Conservation (phyloP, 2,329 filamentous ascomycete genomes). For the Trichophyton schoenleinii region DNA sequence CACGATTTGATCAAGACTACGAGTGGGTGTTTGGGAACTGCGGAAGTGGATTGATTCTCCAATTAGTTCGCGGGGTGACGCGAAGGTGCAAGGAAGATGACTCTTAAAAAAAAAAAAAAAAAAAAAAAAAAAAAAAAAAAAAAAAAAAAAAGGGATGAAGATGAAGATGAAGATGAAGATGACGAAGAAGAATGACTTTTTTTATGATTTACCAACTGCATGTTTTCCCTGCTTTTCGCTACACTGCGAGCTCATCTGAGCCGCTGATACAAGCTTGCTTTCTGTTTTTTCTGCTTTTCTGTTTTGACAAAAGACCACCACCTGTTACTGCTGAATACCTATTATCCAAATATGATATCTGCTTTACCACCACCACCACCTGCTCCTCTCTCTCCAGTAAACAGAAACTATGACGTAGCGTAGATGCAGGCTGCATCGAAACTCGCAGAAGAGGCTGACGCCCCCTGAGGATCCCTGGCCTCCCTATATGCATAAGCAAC, state of each 20-base stretch:
- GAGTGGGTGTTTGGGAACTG: background rate
- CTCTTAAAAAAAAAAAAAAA: background rate
- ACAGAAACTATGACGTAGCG: background rate
- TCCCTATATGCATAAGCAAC: too few species aligned
- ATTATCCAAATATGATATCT: background rate
- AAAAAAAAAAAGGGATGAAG: background rate
- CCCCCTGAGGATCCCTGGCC: too few species aligned
- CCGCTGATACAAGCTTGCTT: background rate
- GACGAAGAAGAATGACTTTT: background rate
- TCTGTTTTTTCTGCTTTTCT: background rate
- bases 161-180: background rate
- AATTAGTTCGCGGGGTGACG: background rate
- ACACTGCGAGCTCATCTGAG: background rate
- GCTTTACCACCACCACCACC: background rate
- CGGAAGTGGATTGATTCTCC: slow-evolving; percentile 1
- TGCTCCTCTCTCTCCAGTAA: too few species aligned
- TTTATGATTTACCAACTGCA: background rate
- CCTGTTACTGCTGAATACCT: background rate
- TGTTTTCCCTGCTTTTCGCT: background rate
- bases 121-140: background rate
- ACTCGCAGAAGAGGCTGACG: too few species aligned
- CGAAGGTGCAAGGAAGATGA: background rate
- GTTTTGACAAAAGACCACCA: too few species aligned
- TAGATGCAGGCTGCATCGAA: too few species aligned
- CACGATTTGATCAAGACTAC: background rate